Evolutionary conservation across 768 basidiomycete genomes (phyloP).

Genomic region (Russula abietina): DNA sequence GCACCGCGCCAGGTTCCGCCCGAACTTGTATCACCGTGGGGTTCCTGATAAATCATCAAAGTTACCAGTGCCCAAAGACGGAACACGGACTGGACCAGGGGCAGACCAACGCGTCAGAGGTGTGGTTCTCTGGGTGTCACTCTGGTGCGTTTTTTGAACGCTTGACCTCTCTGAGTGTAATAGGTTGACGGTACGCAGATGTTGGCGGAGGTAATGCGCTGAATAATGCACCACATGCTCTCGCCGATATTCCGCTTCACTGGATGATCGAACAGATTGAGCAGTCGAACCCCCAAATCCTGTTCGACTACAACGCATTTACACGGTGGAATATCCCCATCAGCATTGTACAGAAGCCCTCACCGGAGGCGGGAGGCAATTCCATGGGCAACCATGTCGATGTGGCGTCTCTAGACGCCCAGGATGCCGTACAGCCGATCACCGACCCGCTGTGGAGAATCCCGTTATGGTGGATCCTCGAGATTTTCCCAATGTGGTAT

Average conservation of each 20-base stretch:
- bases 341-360: neutral
- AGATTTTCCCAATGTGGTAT: slow-evolving; percentile 51
- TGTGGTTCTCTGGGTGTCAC: too few species aligned
- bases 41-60: slow-evolving; percentile 24
- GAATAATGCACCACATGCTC: slow-evolving; percentile 4
- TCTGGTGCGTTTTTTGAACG: neutral
- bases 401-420: neutral
- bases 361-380: neutral
- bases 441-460: slow-evolving; percentile 45
- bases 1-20: slow-evolving; percentile 61
- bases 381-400: neutral
- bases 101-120: slow-evolving; percentile 5
- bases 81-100: neutral
- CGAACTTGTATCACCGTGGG: slow-evolving; percentile 54
- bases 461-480: slow-evolving; percentile 64
- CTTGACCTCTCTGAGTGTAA: neutral
- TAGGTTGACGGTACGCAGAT: slow-evolving; percentile 4
- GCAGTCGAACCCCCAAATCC: slow-evolving; percentile 1
- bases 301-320: slow-evolving; percentile 13
- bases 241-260: slow-evolving; percentile 21
- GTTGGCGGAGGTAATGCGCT: slow-evolving; percentile 18
- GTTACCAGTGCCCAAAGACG: neutral
- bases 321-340: slow-evolving; percentile 15
- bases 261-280: slow-evolving; percentile 25
- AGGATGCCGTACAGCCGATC: slow-evolving; percentile 43